phyloP scores from a whole-genome alignment of 2,329 filamentous ascomycete species.

The Fusarium compactum region DNA sequence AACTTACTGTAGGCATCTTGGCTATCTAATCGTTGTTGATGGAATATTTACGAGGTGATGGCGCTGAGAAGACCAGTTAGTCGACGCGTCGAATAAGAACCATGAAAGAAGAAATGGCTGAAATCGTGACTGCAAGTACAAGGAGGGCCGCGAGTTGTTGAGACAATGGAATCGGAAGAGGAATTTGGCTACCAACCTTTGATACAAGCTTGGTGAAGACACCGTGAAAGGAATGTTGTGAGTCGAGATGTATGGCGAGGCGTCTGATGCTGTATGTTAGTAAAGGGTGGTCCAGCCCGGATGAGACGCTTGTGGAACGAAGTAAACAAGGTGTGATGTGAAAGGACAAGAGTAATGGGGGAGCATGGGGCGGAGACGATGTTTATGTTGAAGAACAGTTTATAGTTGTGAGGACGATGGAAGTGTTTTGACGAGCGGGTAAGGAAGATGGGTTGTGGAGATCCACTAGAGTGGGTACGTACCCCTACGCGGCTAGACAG shows the following conservation, averaged over 20 bases:
- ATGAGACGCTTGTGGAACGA: slow-evolving; percentile 35
- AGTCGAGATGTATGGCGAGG: slow-evolving; percentile 45
- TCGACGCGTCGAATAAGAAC: slow-evolving; percentile 43
- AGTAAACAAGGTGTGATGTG: slow-evolving; percentile 43
- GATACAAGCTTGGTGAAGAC: slow-evolving; percentile 51
- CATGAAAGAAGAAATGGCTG: slow-evolving; percentile 24
- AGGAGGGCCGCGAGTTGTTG: slow-evolving; percentile 30
- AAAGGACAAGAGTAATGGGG: slow-evolving; percentile 43
- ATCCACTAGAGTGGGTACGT: slow-evolving; percentile 48
- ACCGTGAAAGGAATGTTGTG: slow-evolving; percentile 55
- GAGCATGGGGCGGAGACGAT: slow-evolving; percentile 48
- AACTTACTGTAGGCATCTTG: slow-evolving; percentile 55
- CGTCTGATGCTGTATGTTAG: slow-evolving; percentile 48
- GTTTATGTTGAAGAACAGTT: slow-evolving; percentile 51
- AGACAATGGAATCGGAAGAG: slow-evolving; percentile 49
- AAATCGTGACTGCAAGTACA: slow-evolving; percentile 14
- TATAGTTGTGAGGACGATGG: slow-evolving; percentile 51
- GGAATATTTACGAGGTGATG: slow-evolving; percentile 39
- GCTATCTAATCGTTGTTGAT: slow-evolving; percentile 42
- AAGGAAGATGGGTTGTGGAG: slow-evolving; percentile 48
- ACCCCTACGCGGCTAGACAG: slow-evolving; percentile 48
- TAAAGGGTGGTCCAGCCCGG: slow-evolving; percentile 42
- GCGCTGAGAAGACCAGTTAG: slow-evolving; percentile 39
- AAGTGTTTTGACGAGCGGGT: slow-evolving; percentile 55
- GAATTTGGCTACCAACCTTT: slow-evolving; percentile 54